Conservation (phyloP, 1,139 yeast species). For the Blastobotrys raffinosifermentans region DNA sequence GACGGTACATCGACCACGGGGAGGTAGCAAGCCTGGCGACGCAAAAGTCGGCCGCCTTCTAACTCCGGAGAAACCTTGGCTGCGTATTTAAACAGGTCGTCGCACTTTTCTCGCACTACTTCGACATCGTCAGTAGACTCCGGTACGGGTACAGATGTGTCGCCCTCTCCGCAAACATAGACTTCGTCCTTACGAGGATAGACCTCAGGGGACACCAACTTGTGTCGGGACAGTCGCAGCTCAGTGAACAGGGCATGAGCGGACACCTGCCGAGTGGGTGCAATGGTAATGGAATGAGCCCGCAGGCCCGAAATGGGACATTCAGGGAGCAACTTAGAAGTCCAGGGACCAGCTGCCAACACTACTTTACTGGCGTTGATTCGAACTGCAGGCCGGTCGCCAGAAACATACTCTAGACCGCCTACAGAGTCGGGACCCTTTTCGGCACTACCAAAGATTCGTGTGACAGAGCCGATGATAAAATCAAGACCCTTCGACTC, state of each 20-base stretch:
- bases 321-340: slow-evolving; percentile 78
- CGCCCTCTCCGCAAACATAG: slow-evolving; percentile 97
- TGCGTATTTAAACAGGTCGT: slow-evolving; percentile 76
- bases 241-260: slow-evolving; percentile 96
- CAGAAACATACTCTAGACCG: slow-evolving; percentile 18
- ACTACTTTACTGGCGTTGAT: slow-evolving; percentile 69
- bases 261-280: slow-evolving; percentile 66
- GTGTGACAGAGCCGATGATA: slow-evolving; percentile 75
- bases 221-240: slow-evolving; percentile 55
- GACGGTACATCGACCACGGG: slow-evolving; percentile 93
- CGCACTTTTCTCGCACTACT: slow-evolving; percentile 82
- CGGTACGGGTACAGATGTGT: slow-evolving; percentile 82
- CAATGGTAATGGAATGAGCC: slow-evolving; percentile 90
- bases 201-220: slow-evolving; percentile 72
- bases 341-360: slow-evolving; percentile 95
- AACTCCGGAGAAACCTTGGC: slow-evolving; percentile 70
- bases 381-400: slow-evolving; percentile 27
- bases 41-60: slow-evolving; percentile 67
- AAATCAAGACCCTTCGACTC: slow-evolving; percentile 82
- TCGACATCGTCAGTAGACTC: slow-evolving; percentile 92
- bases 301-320: slow-evolving; percentile 90
- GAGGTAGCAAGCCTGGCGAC: slow-evolving; percentile 90
- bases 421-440: slow-evolving; percentile 20
- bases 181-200: slow-evolving; percentile 95
- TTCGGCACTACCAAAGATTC: slow-evolving; percentile 34